A percentile compares a stretch with the other conserved stretches of the same genome.
phyloP scores from a whole-genome alignment of 495 filamentous ascomycete genomes.

The Acidomyces sp. region DNA sequence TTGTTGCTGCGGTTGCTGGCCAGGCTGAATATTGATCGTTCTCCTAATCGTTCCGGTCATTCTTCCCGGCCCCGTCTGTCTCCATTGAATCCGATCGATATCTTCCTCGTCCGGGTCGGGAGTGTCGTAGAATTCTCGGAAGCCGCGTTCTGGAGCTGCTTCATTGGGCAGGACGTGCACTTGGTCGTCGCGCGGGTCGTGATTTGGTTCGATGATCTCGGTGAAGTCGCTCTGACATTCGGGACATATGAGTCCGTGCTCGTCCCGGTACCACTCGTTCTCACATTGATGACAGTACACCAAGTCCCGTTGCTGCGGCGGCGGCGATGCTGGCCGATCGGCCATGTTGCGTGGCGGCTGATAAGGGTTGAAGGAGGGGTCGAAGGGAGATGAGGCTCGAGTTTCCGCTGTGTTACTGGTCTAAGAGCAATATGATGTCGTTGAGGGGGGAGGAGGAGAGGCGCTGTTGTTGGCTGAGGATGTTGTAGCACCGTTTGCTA shows the following conservation, averaged over 20 bases:
- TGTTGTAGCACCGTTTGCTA: no score
- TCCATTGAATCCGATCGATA: constrained; percentile 28
- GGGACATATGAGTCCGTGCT: constrained; percentile 59
- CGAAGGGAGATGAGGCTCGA: no score
- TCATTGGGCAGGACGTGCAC: constrained; percentile 10
- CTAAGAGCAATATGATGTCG: no score
- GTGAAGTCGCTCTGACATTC: constrained; percentile 61
- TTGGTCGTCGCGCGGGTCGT: constrained; percentile 29
- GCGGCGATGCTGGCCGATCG: neutral
- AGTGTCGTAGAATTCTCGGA: constrained; percentile 25
- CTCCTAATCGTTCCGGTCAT: constrained; percentile 1
- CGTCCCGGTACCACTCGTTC: constrained; percentile 63
- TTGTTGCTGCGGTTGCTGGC: constrained; percentile 3
- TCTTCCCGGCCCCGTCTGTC: constrained; percentile 14
- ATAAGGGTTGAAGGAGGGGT: no score
- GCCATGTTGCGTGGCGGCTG: no score
- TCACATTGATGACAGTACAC: constrained; percentile 73
- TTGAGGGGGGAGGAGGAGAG: no score
- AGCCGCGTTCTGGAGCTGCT: constrained; percentile 19
- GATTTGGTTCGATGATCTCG: constrained; percentile 48
- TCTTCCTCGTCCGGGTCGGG: constrained; percentile 33
- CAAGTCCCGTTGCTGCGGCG: constrained; percentile 39
- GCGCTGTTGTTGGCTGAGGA: no score
- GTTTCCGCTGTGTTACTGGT: no score
- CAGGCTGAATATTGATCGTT: constrained; percentile 3